These are phyloP conservation scores for Melanopsichium pennsylvanicum DNA, from an alignment of 1,284 basidiomycete species.

Conservation along the genomic window DNA sequence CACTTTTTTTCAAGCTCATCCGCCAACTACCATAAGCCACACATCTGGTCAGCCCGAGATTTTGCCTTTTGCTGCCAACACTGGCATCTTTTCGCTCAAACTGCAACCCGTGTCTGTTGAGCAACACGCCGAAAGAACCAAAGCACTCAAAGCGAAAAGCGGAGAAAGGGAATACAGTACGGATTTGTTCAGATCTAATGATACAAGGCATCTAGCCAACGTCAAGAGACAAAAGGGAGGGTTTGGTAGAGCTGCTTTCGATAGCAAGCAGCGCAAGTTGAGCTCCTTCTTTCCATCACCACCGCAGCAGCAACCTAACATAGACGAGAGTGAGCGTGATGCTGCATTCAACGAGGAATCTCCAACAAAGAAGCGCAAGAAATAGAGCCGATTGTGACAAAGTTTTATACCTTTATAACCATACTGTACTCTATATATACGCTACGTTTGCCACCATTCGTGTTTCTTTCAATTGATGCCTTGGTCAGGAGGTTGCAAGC, in stretches of 20 bases:
- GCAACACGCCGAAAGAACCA: neutral
- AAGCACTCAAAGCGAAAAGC: too few relatives aligned
- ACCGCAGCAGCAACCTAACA: too few relatives aligned
- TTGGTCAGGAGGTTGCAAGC: too few relatives aligned
- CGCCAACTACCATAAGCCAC: constrained; percentile 29
- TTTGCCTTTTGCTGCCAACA: constrained; percentile 47
- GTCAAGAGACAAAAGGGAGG: constrained; percentile 41
- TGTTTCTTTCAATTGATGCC: too few relatives aligned
- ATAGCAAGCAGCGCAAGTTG: constrained; percentile 29
- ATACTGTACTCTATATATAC: too few relatives aligned
- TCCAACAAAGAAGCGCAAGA: constrained; percentile 27
- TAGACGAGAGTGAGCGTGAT: too few relatives aligned
- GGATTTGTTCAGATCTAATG: constrained; percentile 34
- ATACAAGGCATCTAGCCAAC: constrained; percentile 22
- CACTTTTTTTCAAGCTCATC: constrained; percentile 42
- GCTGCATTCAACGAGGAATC: neutral
- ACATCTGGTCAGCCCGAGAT: constrained; percentile 17
- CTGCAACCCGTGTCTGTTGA: constrained; percentile 1
- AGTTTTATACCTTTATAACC: too few relatives aligned
- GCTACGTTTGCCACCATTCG: too few relatives aligned
- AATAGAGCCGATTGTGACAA: too few relatives aligned
- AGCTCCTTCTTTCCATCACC: constrained; percentile 38
- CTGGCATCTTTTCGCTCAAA: constrained; percentile 49
- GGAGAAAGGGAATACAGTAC: too few relatives aligned
- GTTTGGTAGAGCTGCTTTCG: constrained; percentile 28